Base-by-base conservation (phyloP, 2,329 filamentous ascomycete species). In the Tolypocladium paradoxum region DNA sequence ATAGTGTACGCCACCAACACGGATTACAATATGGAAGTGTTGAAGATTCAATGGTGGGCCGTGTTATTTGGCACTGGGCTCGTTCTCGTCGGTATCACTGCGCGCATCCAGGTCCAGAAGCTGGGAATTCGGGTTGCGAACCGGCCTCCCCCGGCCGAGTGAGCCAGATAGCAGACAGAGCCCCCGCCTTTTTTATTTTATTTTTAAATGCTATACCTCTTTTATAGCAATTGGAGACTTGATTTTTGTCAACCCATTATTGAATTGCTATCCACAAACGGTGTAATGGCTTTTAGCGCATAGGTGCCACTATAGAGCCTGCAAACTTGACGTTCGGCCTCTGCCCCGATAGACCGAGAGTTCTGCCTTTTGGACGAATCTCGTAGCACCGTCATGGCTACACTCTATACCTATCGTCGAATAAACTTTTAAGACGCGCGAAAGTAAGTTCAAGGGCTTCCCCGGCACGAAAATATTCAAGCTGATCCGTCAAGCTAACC, bases 51-150 rank as follows among this genome's bases (percentile, higher is more conserved):
- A 68, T 73, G 88, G 34, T 95, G 90, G 90, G 82, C 83, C 1
- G 77, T 89, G 3, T 66, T 88, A 46, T 64, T 89, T n/a, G 77
- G 84, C 1, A 73, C 77, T 5, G 73, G 84, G 14, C 65, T 96
- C 37, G 74, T 90, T 33, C 64, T 93, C 11, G 61, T 82, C 22
- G 92, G 93, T 0, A 71, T 95, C 18, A 76, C 87, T 54, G 85
- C 91, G 8, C 80, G 92, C 57, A 83, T 96, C 56, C 88, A 90
- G 74, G 82, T 86, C 72, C 78, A 82, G 57, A 97, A 97, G 75
- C 49, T 54, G 29, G 49, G 53, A 14, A 4, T 54, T 4, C 43
- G 33, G 4, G 6, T 11, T 33, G 31, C 2, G 6, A 33, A 9
- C 6, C 36, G 2, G 8, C 29, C 14, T 40, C 4, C n/a, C 18